Conservation (phyloP, 73 alveolate species). For the Paraurostyla sp. region DNA sequence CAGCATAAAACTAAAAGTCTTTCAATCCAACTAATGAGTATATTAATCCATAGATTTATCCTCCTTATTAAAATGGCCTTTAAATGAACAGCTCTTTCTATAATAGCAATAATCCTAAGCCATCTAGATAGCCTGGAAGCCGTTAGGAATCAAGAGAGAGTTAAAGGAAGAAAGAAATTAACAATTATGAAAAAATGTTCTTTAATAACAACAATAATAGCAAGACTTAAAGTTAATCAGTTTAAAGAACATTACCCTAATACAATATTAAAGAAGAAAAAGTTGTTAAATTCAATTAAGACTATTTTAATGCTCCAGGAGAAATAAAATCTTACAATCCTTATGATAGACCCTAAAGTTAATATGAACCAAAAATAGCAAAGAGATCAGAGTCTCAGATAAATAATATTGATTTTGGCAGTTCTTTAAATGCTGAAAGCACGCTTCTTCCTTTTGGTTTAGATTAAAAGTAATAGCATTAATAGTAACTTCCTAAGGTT, state of each 20-base stretch:
- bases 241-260: background rate
- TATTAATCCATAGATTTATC: background rate
- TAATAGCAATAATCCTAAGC: background rate
- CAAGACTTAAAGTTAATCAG: conserved; percentile 35
- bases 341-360: background rate
- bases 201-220: background rate
- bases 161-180: conserved; percentile 36
- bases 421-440: conserved; percentile 15
- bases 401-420: conserved; percentile 15
- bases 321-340: background rate
- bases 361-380: conserved; percentile 6
- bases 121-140: background rate
- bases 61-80: background rate
- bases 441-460: background rate
- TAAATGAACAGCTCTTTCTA: conserved; percentile 26
- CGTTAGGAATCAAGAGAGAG: conserved; percentile 40
- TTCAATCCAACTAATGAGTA: background rate
- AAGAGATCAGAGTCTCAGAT: conserved; percentile 16
- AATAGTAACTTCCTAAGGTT: background rate
- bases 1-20: background rate
- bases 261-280: conserved; percentile 44
- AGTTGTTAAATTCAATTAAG: conserved; percentile 23
- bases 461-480: too few relatives aligned
- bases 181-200: conserved; percentile 58
- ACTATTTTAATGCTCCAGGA: background rate